Percentiles rank a stretch among this genome's conserved stretches.
Conservation (phyloP, 176 grass and related monocot genomes). For the Coix lacrymajobi region DNA sequence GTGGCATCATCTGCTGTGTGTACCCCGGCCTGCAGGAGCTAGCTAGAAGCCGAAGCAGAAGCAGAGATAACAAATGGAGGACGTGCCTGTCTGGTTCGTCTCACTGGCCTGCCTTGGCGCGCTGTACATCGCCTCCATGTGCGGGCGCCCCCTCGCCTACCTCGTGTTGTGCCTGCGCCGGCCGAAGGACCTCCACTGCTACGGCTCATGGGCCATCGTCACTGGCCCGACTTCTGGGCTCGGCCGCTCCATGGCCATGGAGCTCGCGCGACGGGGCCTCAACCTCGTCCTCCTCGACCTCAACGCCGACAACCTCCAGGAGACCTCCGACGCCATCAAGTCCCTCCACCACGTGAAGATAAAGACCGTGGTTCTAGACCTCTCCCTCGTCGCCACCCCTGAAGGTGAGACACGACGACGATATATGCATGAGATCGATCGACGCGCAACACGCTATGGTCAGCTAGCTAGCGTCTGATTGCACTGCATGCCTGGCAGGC, state of each 20-base stretch:
- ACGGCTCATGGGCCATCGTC: conserved; percentile 52
- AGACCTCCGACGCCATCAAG: conserved; percentile 20
- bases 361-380: conserved; percentile 39
- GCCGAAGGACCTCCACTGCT: conserved; percentile 18
- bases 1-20: background rate
- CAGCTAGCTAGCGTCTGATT: too few species aligned
- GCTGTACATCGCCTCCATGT: background rate
- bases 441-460: too few species aligned
- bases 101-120: background rate
- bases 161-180: background rate
- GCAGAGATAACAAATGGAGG: background rate
- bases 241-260: conserved; percentile 36
- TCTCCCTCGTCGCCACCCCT: background rate
- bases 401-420: background rate
- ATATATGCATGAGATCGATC: background rate
- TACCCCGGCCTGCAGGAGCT: background rate
- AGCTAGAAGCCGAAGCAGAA: background rate
- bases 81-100: background rate
- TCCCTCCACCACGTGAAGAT: background rate
- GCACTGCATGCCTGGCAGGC: background rate
- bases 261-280: conserved; percentile 44
- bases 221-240: conserved; percentile 55
- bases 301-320: conserved; percentile 38
- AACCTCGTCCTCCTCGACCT: conserved; percentile 55
- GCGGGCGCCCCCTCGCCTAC: background rate